Base-by-base conservation (phyloP, 306 rosid genomes). In the Comarum palustre region DNA sequence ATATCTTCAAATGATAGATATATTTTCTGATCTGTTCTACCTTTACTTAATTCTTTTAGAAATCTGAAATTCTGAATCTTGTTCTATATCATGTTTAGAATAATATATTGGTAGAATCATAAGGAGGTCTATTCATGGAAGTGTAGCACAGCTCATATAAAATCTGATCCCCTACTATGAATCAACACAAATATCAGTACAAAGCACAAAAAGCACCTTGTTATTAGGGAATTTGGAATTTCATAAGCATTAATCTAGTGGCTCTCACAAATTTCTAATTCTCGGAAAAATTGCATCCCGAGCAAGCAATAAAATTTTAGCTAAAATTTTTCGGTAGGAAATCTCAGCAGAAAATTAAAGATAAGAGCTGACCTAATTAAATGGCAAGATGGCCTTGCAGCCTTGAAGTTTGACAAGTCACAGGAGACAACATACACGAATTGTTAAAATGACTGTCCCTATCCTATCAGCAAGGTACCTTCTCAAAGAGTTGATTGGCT, bases 401-500 rank as follows among this genome's bases (percentile, higher is more conserved):
- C 74, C 65, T n/a, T 22, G 62, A 36, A 55, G 52, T 48, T 63
- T 39, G 60, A 47, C 42, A 19, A 48, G 66, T 52, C 65, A 59
- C 65, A 47, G 43, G 60, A 25, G 2, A 41, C 42, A 20, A 13
- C 13, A 55, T 51, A 17, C 8, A 10, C 47, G n/a, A n/a, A n/a
- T n/a, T n/a, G n/a, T 36, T 38, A 81, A 48, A 65, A 62, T 61
- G 6, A 5, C 6, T 7, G 67, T 61, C 11, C 78, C 87, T n/a
- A 93, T 78, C 75, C 90, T 87, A 71, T 83, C 86, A 14, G 86
- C 76, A 19, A 91, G 82, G 73, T 76, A 91, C 75, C 55, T 82
- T 4, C 80, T 91, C 69, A 94, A 73, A 58, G 91, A 80, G 87
- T 80, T 81, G 68, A 94, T 81, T 16, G 90, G 92, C 85, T 80